phyloP scores from a whole-genome alignment of 2,329 filamentous ascomycete genomes.

The Cytospora piceae region DNA sequence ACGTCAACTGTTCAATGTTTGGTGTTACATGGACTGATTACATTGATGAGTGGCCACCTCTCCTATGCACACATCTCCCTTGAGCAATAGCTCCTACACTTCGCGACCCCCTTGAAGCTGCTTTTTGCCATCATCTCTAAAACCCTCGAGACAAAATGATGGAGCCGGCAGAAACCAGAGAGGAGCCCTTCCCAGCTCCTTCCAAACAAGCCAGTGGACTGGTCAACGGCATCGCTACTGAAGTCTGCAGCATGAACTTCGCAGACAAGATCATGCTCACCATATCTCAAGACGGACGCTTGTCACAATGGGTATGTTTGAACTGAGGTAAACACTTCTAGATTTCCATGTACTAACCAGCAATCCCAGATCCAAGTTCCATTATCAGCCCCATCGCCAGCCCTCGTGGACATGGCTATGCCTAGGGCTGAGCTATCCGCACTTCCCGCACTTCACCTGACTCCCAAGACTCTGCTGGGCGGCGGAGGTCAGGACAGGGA shows the following conservation, averaged over 20 bases:
- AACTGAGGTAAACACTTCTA: conserved; percentile 34
- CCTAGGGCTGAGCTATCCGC: conserved; percentile 50
- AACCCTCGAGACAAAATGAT: neutral
- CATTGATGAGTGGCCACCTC: no score
- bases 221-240: conserved; percentile 71
- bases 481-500: conserved; percentile 80
- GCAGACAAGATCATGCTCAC: conserved; percentile 90
- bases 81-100: neutral
- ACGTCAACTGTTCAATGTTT: neutral
- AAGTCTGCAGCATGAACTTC: conserved; percentile 74
- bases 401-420: conserved; percentile 63
- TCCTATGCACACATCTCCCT: neutral
- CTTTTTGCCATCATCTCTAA: neutral
- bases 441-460: conserved; percentile 80
- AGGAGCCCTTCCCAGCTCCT: conserved; percentile 69
- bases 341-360: conserved; percentile 19
- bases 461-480: conserved; percentile 84
- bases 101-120: neutral
- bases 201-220: conserved; percentile 62
- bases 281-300: conserved; percentile 79
- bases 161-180: conserved; percentile 29
- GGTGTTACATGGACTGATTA: neutral
- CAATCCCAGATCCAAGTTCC: conserved; percentile 73
- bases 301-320: conserved; percentile 84
- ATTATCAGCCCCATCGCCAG: conserved; percentile 68